Percentiles rank a stretch among this genome's conserved stretches.
Evolutionary conservation across 208 protist genomes (phyloP).

Genomic region (Leishmania martiniquensis): DNA sequence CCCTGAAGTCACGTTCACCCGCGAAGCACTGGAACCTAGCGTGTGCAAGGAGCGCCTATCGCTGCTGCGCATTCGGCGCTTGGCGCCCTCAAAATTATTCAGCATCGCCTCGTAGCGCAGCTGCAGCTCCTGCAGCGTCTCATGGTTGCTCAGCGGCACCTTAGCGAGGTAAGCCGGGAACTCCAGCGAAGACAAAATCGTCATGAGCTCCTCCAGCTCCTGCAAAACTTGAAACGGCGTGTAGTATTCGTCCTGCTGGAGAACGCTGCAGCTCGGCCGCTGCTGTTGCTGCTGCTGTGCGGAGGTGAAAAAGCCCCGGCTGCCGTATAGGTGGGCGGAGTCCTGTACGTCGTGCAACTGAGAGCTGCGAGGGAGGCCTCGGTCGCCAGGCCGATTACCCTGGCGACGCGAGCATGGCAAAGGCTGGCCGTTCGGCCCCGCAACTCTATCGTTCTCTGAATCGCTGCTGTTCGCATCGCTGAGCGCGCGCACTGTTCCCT

Average conservation of each 20-base stretch:
- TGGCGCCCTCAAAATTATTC: slow-evolving; percentile 44
- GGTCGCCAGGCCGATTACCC: not conserved
- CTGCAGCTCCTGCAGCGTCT: slow-evolving; percentile 52
- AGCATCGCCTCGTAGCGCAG: slow-evolving; percentile 50
- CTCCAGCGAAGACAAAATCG: slow-evolving; percentile 18
- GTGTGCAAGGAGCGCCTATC: not conserved
- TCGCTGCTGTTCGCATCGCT: not conserved
- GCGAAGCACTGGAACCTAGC: not conserved
- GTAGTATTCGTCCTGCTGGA: slow-evolving; percentile 42
- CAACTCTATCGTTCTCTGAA: not conserved
- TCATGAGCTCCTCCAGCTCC: slow-evolving; percentile 47
- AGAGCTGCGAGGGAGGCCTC: slow-evolving; percentile 1
- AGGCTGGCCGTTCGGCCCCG: not conserved
- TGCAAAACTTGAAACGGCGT: slow-evolving; percentile 46
- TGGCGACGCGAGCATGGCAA: not conserved
- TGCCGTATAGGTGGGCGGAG: slow-evolving; percentile 13
- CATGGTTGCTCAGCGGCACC: slow-evolving; percentile 49
- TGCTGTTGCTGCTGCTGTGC: slow-evolving; percentile 15
- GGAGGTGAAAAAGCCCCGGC: not conserved
- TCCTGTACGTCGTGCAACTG: slow-evolving; percentile 10
- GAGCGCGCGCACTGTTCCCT: not conserved
- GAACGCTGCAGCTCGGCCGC: slow-evolving; percentile 23
- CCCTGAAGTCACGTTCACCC: not conserved
- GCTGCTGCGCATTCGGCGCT: slow-evolving; percentile 26
- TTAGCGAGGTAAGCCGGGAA: slow-evolving; percentile 34